Conservation (phyloP, 495 filamentous ascomycete genomes). For the Penicillium subrubescens region DNA sequence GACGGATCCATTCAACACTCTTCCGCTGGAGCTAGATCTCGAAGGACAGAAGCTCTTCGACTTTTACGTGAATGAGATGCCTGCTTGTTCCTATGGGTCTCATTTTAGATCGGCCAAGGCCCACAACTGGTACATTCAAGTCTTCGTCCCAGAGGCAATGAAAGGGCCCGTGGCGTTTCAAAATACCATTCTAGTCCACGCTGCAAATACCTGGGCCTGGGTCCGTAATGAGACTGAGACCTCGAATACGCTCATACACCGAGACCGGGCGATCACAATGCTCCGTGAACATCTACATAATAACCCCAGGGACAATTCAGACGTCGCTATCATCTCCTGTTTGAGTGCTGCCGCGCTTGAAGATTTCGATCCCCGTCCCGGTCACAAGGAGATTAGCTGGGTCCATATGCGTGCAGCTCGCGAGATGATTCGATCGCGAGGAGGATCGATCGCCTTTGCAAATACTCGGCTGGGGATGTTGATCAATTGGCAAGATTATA, state of each 20-base stretch:
- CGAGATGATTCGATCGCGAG: slow-evolving; percentile 42
- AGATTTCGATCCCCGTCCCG: slow-evolving; percentile 43
- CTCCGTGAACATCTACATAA: slow-evolving; percentile 34
- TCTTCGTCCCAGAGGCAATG: slow-evolving; percentile 43
- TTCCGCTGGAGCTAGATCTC: slow-evolving; percentile 34
- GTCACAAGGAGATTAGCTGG: slow-evolving; percentile 42
- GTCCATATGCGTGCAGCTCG: slow-evolving; percentile 43
- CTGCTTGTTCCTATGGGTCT: slow-evolving; percentile 39
- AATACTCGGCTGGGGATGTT: slow-evolving; percentile 43
- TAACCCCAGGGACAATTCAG: slow-evolving; percentile 35
- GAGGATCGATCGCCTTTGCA: slow-evolving; percentile 39
- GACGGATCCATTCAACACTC: slow-evolving; percentile 40
- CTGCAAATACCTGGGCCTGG: slow-evolving; percentile 44
- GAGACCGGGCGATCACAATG: slow-evolving; percentile 35
- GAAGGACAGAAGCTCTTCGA: slow-evolving; percentile 40
- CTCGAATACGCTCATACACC: slow-evolving; percentile 29
- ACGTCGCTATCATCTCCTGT: slow-evolving; percentile 41
- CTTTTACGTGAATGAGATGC: slow-evolving; percentile 46
- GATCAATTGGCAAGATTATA: slow-evolving; percentile 50
- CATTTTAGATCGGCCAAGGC: slow-evolving; percentile 39
- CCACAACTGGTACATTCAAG: slow-evolving; percentile 42
- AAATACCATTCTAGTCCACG: slow-evolving; percentile 42
- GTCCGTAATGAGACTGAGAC: slow-evolving; percentile 37
- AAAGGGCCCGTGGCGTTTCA: slow-evolving; percentile 43
- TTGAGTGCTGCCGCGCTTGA: slow-evolving; percentile 45